Percentiles rank a stretch among this genome's conserved stretches.
Conservation (phyloP, 2,329 filamentous ascomycete genomes). For the Aspergillus neotritici region DNA sequence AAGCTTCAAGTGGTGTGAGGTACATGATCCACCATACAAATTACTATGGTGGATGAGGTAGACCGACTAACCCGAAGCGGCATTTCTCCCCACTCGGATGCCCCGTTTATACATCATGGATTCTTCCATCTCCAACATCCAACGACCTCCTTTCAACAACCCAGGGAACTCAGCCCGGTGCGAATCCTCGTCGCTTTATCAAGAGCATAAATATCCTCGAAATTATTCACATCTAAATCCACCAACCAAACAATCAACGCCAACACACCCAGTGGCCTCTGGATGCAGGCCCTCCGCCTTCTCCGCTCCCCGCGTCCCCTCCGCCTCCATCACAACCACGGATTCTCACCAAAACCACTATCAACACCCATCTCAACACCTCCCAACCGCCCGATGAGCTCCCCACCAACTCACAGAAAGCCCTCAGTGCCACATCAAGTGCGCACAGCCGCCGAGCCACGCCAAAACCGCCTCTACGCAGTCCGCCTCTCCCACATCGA, state of each 20-base stretch:
- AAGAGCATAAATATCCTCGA: neutral
- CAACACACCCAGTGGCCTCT: neutral
- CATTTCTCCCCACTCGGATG: too few relatives aligned
- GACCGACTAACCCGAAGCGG: too few relatives aligned
- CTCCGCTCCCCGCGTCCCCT: slow-evolving; percentile 5
- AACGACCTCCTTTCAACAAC: too few relatives aligned
- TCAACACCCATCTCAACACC: neutral
- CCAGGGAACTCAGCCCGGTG: neutral
- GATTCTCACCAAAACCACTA: neutral
- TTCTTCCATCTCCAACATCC: too few relatives aligned
- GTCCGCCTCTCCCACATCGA: slow-evolving; percentile 59
- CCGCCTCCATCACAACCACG: slow-evolving; percentile 3
- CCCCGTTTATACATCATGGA: too few relatives aligned
- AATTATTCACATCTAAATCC: neutral
- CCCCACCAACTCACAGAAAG: slow-evolving; percentile 20
- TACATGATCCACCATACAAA: too few relatives aligned
- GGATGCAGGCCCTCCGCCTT: slow-evolving; percentile 12
- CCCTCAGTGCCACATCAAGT: slow-evolving; percentile 55
- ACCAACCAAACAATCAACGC: neutral
- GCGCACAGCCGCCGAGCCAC: slow-evolving; percentile 67
- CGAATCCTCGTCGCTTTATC: slow-evolving; percentile 5
- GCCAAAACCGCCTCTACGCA: slow-evolving; percentile 59
- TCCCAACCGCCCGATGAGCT: slow-evolving; percentile 22
- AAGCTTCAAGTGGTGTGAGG: too few relatives aligned
- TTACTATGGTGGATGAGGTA: too few relatives aligned